Conservation (phyloP, 768 basidiomycete genomes). For the Russula brevipes region DNA sequence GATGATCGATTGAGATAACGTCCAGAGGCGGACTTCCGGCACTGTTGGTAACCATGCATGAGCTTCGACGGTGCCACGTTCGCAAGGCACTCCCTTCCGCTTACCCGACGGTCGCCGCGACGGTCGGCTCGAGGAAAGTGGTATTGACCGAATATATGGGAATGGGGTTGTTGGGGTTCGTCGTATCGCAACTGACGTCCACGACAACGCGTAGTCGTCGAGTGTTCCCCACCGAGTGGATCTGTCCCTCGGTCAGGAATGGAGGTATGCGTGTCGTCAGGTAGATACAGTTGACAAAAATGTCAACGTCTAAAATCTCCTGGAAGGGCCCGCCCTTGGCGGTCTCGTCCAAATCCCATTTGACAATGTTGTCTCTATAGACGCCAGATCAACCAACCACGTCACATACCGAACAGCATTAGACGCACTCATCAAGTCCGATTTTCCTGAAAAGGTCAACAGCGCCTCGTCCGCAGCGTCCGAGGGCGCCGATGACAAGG, state of each 20-base stretch:
- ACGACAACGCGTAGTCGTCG: slow-evolving; percentile 79
- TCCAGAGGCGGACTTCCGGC: slow-evolving; percentile 62
- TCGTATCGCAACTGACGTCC: slow-evolving; percentile 98
- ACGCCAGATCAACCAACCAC: background rate
- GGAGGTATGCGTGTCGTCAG: slow-evolving; percentile 78
- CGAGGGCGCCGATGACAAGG: slow-evolving; percentile 93
- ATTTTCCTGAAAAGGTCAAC: slow-evolving; percentile 94
- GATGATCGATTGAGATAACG: slow-evolving; percentile 94
- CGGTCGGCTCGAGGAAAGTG: slow-evolving; percentile 87
- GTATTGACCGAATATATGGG: slow-evolving; percentile 94
- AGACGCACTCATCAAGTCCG: slow-evolving; percentile 83
- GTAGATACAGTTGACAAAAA: slow-evolving; percentile 99
- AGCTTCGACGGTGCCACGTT: slow-evolving; percentile 1
- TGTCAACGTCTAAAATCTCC: slow-evolving; percentile 93
- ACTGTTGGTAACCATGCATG: slow-evolving; percentile 35
- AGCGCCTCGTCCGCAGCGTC: slow-evolving; percentile 90
- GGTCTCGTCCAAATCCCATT: slow-evolving; percentile 98
- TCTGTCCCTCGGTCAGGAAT: slow-evolving; percentile 71
- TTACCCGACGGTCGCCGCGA: slow-evolving; percentile 76
- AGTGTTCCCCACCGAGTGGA: slow-evolving; percentile 60
- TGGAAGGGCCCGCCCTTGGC: slow-evolving; percentile 94
- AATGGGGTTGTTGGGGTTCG: slow-evolving; percentile 96
- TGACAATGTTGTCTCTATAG: slow-evolving; percentile 80
- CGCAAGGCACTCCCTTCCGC: slow-evolving; percentile 29
- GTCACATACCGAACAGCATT: background rate